Evolutionary conservation across 768 basidiomycete species (phyloP).

Genomic region (Cystofilobasidium capitatum): DNA sequence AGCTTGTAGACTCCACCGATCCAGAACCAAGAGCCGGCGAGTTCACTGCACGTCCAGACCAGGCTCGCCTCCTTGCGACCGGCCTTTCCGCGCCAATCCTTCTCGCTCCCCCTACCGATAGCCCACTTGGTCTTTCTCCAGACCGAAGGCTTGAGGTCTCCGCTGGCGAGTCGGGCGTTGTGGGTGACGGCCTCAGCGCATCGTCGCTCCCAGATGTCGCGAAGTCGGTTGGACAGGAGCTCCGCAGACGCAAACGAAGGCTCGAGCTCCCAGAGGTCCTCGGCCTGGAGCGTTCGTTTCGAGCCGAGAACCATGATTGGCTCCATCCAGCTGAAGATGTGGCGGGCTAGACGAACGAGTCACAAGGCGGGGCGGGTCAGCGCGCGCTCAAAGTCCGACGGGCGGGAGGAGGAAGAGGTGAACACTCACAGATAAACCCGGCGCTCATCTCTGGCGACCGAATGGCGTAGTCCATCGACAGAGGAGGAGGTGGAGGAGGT

Average conservation of each 20-base stretch:
- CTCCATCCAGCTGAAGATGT: slow-evolving; percentile 20
- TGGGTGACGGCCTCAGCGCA: slow-evolving; percentile 54
- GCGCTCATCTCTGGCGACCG: slow-evolving; percentile 6
- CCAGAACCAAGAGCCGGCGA: slow-evolving; percentile 18
- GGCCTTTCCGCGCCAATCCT: slow-evolving; percentile 33
- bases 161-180: slow-evolving; percentile 58
- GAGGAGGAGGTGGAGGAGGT: slow-evolving; percentile 7
- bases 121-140: slow-evolving; percentile 52
- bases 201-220: slow-evolving; percentile 43
- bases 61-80: slow-evolving; percentile 37
- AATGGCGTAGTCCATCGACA: slow-evolving; percentile 3
- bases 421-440: slow-evolving; percentile 8
- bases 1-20: slow-evolving; percentile 28
- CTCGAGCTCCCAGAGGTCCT: slow-evolving; percentile 62
- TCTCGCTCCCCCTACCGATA: slow-evolving; percentile 37
- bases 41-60: slow-evolving; percentile 36
- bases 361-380: background rate
- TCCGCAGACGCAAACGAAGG: background rate
- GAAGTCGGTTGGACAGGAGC: slow-evolving; percentile 5
- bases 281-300: slow-evolving; percentile 61
- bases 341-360: background rate
- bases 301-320: slow-evolving; percentile 44
- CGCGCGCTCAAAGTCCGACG: background rate
- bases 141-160: slow-evolving; percentile 52
- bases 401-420: background rate